phyloP scores from a whole-genome alignment of 768 basidiomycete genomes.

The Tephrocybe sp. region DNA sequence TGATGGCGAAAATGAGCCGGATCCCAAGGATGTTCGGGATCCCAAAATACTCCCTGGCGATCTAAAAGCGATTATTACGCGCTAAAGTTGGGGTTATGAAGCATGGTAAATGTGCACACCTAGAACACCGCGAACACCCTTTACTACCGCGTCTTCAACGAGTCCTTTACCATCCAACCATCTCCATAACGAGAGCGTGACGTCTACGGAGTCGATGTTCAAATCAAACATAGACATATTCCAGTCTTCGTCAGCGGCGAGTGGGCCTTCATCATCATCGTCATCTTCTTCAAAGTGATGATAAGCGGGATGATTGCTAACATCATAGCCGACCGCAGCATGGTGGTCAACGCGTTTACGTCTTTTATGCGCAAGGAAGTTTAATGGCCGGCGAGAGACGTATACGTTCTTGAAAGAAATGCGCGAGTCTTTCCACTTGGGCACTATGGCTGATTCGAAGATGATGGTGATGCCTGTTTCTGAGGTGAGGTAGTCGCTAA shows the following conservation, averaged over 20 bases:
- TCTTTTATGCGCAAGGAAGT: conserved; percentile 15
- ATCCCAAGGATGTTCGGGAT: conserved; percentile 77
- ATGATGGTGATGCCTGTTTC: conserved; percentile 94
- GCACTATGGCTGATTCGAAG: conserved; percentile 97
- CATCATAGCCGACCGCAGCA: conserved; percentile 71
- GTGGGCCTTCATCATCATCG: conserved; percentile 47
- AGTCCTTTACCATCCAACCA: conserved; percentile 98
- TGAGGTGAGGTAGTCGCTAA: conserved; percentile 91
- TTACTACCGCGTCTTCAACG: conserved; percentile 86
- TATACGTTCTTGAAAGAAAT: conserved; percentile 98
- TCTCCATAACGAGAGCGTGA: conserved; percentile 83
- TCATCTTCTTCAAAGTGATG: conserved; percentile 55
- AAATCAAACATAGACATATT: conserved; percentile 93
- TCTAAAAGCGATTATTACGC: conserved; percentile 46
- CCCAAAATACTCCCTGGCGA: conserved; percentile 83
- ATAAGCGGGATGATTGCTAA: conserved; percentile 74
- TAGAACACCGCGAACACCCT: conserved; percentile 91
- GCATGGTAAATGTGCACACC: conserved; percentile 47
- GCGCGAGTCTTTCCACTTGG: conserved; percentile 94
- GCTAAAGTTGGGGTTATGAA: no score
- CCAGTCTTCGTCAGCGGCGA: conserved; percentile 43
- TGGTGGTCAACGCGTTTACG: conserved; percentile 40
- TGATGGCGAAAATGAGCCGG: conserved; percentile 80
- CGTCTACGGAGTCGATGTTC: conserved; percentile 92
- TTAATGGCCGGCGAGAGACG: conserved; percentile 73